Conservation (phyloP, 2,329 filamentous ascomycete genomes). For the Diplodia corticola region DNA sequence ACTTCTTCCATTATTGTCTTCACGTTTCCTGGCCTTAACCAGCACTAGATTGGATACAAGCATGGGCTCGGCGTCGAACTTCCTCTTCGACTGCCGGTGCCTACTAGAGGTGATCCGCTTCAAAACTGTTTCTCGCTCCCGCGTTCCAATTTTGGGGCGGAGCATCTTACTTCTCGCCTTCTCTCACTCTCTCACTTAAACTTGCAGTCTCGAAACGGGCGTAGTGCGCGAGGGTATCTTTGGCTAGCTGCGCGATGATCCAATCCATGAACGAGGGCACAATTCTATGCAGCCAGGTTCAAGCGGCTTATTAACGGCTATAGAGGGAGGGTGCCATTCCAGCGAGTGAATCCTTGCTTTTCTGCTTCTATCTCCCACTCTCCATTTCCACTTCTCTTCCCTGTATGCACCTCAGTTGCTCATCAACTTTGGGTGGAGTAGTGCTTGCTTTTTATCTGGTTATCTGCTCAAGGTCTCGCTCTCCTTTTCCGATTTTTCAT, state of each 20-base stretch:
- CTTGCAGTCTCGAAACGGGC: background rate
- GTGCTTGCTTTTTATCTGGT: background rate
- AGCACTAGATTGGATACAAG: constrained; percentile 18
- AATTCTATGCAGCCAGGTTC: background rate
- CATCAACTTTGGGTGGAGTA: background rate
- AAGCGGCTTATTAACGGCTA: background rate
- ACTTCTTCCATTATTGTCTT: background rate
- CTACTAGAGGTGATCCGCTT: background rate
- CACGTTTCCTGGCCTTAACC: background rate
- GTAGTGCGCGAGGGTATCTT: background rate
- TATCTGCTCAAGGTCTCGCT: background rate
- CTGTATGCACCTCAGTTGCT: background rate
- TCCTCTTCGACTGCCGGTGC: background rate
- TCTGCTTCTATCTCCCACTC: background rate
- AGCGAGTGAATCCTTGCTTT: background rate
- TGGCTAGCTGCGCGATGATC: background rate
- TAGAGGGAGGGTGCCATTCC: background rate
- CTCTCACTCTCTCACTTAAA: background rate
- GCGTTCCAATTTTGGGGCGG: background rate
- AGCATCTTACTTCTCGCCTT: background rate
- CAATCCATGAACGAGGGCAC: background rate
- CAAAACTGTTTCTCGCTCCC: background rate
- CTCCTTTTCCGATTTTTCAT: background rate
- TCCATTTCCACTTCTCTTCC: background rate
- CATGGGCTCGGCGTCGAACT: background rate